Conservation (phyloP, 306 rosid genomes). For the Alnus glutinosa region DNA sequence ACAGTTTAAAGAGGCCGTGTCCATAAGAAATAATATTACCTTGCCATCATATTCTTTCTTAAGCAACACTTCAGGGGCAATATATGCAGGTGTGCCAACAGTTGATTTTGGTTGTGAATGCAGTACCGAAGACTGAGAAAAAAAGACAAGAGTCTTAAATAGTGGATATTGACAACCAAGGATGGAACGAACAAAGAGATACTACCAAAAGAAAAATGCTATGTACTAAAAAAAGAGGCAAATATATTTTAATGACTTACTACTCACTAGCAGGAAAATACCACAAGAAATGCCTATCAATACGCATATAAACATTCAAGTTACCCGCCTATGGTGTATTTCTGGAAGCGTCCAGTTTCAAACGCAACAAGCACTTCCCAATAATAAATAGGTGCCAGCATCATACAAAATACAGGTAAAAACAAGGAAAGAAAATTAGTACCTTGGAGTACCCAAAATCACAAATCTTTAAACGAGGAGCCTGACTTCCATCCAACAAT, state of each 20-base stretch:
- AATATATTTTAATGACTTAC: not conserved
- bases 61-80: constrained; percentile 94
- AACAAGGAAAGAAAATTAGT: constrained; percentile 11
- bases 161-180: constrained; percentile 19
- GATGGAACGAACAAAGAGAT: not conserved
- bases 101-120: constrained; percentile 98
- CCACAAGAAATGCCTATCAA: not conserved
- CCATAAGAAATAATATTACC: constrained; percentile 46
- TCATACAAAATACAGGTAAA: constrained; percentile 6
- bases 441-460: constrained; percentile 98
- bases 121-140: constrained; percentile 80
- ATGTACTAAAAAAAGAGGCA: not conserved
- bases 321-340: constrained; percentile 5
- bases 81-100: constrained; percentile 96
- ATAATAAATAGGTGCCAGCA: not conserved
- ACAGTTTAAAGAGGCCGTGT: not conserved
- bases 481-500: constrained; percentile 90
- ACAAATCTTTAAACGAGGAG: constrained; percentile 92
- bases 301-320: constrained; percentile 17
- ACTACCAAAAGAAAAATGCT: not conserved
- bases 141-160: constrained; percentile 24
- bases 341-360: constrained; percentile 6
- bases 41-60: constrained; percentile 99
- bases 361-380: not conserved
- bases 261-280: not conserved